Evolutionary conservation across 225 moss, liverwort and hornwort species (phyloP).

Genomic region (Pleurozium schreberi): DNA sequence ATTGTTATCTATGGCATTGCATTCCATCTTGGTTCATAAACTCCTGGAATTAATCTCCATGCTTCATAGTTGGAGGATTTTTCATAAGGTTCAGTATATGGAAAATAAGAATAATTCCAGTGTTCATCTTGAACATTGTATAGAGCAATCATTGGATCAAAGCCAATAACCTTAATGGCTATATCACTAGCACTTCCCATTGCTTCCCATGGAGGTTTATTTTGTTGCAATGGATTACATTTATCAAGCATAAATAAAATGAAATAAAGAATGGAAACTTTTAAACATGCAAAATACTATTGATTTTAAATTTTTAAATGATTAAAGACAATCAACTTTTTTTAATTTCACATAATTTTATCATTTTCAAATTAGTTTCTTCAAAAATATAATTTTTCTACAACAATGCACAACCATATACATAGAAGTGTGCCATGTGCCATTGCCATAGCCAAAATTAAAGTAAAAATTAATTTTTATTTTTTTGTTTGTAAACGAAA

Average conservation of each 20-base stretch:
- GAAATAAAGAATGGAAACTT: neutral
- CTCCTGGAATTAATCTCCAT: constrained; percentile 5
- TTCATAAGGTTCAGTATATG: neutral
- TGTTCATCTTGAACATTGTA: neutral
- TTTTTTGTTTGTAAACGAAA: no score
- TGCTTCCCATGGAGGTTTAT: neutral
- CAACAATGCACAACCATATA: neutral
- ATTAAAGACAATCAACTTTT: neutral
- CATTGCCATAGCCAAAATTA: no score
- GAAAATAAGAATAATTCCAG: neutral
- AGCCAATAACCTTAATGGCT: constrained; percentile 10
- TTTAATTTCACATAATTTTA: neutral
- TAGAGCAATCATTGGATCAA: neutral
- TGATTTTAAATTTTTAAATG: neutral
- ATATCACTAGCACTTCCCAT: neutral
- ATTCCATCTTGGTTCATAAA: constrained; percentile 10
- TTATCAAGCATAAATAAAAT: neutral
- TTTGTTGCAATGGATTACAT: neutral
- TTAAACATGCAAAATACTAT: no score
- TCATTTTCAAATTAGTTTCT: no score
- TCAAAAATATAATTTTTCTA: neutral
- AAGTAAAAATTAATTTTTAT: no score
- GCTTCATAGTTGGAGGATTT: neutral
- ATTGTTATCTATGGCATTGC: neutral
- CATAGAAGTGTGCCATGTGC: no score